Base-by-base conservation (phyloP, 164 flowering plant species). In the Chimonanthus salicifolius region DNA sequence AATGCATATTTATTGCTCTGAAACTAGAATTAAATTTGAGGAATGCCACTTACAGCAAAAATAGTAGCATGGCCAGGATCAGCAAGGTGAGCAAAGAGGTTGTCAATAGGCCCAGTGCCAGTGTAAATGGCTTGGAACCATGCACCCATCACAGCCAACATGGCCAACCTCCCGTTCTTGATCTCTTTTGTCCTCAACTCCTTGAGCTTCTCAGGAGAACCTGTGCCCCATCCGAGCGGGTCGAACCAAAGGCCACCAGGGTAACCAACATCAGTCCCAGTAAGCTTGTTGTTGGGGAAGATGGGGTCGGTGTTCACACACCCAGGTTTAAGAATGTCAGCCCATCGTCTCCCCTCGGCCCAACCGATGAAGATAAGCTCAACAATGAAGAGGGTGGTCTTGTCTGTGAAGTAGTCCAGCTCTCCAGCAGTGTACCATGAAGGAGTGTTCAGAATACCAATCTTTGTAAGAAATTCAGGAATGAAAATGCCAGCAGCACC, bases 401-500 rank as follows among this genome's bases (percentile, higher is more conserved):
- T 92, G 84, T 94, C 99, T 2, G 99, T 94, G 94, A 94, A 92
- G 85, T 94, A 94, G 67, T 94, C 92, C 20, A 49, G 91, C 50
- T 90, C 94, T 7, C 98, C 97, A 21, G 99, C 99, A 8, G 90
- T 82, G 89, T 94, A 94, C 99, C 99, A 94, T 18, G 99, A 94
- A 1, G 99, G 99, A n/a, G 99, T 94, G 90, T 92, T 91, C 3
- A 94, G 85, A 73, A 92, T 86, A 1, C 99, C 98, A 5, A 94
- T 66, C 81, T 94, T 94, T 18, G 99, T 94, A 2, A 94, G 86
- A 72, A 94, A 82, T 72, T 94, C 99, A n/a, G 84, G 99, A 80
- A 94, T 94, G 96, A 94, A 94, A 18, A 94, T 94, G 5, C 99
- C 99, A 0, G 99, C 99, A 1, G 99, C 99, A 4, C 99, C 99